phyloP scores from a whole-genome alignment of 1,284 basidiomycete species.

The Sutorius eximius region DNA sequence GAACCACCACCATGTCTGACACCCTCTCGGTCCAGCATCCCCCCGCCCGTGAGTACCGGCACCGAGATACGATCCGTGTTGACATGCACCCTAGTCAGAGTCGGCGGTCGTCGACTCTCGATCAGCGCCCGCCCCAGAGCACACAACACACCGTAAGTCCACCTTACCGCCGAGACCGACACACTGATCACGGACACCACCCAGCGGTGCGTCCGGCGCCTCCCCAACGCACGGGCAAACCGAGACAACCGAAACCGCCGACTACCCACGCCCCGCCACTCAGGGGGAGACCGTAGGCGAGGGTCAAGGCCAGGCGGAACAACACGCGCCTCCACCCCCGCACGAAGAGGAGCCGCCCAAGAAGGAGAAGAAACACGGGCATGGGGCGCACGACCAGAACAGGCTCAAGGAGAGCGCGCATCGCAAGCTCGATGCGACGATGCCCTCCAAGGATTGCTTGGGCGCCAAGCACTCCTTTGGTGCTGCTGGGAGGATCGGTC shows the following conservation, averaged over 20 bases:
- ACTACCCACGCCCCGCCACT: constrained; percentile 63
- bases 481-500: constrained; percentile 53
- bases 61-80: background rate
- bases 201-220: constrained; percentile 28
- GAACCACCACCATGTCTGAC: constrained; percentile 27
- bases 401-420: constrained; percentile 48
- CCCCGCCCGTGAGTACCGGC: constrained; percentile 25
- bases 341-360: constrained; percentile 53
- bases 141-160: constrained; percentile 40
- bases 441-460: constrained; percentile 49
- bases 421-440: constrained; percentile 51
- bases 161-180: background rate
- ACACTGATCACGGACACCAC: background rate
- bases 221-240: constrained; percentile 24
- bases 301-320: constrained; percentile 31
- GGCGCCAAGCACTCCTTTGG: constrained; percentile 40
- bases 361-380: constrained; percentile 51
- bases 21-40: constrained; percentile 20
- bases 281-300: constrained; percentile 38
- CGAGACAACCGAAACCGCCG: constrained; percentile 39
- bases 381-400: constrained; percentile 48
- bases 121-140: constrained; percentile 43
- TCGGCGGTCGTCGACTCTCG: constrained; percentile 63
- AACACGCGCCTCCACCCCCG: constrained; percentile 34
- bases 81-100: constrained; percentile 48